These are phyloP conservation scores for Drosera capensis DNA, from an alignment of 148 eudicot species.

Conservation along the genomic window DNA sequence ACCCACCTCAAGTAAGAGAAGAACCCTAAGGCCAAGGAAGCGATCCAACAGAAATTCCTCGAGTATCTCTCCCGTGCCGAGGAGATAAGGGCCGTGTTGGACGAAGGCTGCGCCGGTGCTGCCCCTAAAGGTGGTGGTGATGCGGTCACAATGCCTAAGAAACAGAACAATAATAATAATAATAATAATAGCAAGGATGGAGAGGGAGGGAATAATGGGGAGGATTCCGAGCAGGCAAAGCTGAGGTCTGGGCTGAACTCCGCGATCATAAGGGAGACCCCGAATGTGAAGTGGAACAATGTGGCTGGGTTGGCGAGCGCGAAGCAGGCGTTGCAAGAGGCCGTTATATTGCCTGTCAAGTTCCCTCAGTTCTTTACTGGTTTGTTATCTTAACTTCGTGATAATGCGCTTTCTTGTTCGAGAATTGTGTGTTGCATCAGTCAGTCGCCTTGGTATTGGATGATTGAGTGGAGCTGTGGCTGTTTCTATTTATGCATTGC, in stretches of 20 bases:
- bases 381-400: slow-evolving; percentile 15
- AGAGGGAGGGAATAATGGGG: slow-evolving; percentile 65
- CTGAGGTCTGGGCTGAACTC: slow-evolving; percentile 74
- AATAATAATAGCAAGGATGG: no score
- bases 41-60: neutral
- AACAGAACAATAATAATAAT: slow-evolving; percentile 59
- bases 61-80: neutral
- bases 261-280: slow-evolving; percentile 87
- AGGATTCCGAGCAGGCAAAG: slow-evolving; percentile 74
- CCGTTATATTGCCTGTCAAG: slow-evolving; percentile 91
- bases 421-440: no score
- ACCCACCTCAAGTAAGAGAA: slow-evolving; percentile 32
- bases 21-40: neutral
- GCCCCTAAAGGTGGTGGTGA: neutral
- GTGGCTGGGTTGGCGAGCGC: slow-evolving; percentile 97
- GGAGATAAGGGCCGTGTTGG: neutral
- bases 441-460: neutral
- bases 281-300: slow-evolving; percentile 92
- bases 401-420: neutral
- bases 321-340: slow-evolving; percentile 95
- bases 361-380: slow-evolving; percentile 96
- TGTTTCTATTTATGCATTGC: no score
- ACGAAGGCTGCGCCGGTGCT: neutral
- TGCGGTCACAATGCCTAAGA: slow-evolving; percentile 40
- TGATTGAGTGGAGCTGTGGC: no score